A percentile compares a stretch with the other conserved stretches of the same genome.
Conservation (phyloP, 1,139 yeast species). For the Fermentozyma sake region DNA sequence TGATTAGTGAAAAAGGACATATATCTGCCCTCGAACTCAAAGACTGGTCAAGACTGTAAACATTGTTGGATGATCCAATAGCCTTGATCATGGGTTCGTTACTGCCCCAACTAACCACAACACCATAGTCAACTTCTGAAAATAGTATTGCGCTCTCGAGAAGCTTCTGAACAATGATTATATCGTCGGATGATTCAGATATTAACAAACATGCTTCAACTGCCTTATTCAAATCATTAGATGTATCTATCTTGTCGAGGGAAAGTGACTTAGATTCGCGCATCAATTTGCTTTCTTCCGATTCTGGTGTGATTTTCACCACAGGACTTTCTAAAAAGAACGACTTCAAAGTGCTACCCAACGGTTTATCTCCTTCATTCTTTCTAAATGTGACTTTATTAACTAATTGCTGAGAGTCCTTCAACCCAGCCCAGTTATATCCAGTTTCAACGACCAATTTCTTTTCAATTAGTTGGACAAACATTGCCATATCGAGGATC, state of each 20-base stretch:
- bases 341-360: too few relatives aligned
- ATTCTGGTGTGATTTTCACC: too few relatives aligned
- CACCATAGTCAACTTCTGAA: constrained; percentile 45
- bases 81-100: constrained; percentile 40
- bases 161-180: constrained; percentile 35
- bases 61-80: constrained; percentile 37
- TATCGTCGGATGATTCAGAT: constrained; percentile 42
- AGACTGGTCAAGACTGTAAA: constrained; percentile 36
- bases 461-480: constrained; percentile 10
- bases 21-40: constrained; percentile 39
- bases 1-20: constrained; percentile 41
- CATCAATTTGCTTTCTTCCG: too few relatives aligned
- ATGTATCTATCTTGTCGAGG: too few relatives aligned
- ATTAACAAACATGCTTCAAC: constrained; percentile 46
- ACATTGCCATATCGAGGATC: constrained; percentile 14
- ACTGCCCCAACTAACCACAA: constrained; percentile 27
- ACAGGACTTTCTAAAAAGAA: too few relatives aligned
- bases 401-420: too few relatives aligned
- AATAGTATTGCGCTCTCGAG: constrained; percentile 39
- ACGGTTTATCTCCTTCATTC: too few relatives aligned
- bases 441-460: constrained; percentile 17
- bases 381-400: too few relatives aligned
- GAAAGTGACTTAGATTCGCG: too few relatives aligned
- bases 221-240: constrained; percentile 27
- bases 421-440: constrained; percentile 31